Evolutionary conservation across 306 rosid genomes (phyloP), one percentile per base, ranked within the genome.

Genomic region (Acmispon strigosus): DNA sequence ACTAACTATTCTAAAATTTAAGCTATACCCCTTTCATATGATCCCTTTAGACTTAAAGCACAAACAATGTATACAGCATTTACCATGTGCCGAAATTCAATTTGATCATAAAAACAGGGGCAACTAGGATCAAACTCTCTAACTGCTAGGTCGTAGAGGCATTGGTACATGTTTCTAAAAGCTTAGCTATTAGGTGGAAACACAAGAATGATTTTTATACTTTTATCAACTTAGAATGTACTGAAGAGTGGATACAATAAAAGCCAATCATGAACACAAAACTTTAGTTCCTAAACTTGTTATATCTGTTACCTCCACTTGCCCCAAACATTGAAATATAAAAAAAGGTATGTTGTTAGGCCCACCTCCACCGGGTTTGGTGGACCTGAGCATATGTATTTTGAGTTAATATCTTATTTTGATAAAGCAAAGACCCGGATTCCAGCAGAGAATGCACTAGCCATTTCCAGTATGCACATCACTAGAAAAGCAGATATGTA

Each of bases 401-500:
- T 9, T 65, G 51, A 13, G 52, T 42, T 44, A 63, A 41, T 27
- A 69, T 78, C 36, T 7, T 9, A 58, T 49, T 66, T 45, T 15
- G 6, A 20, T 47, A 53, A 51, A 63, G 20, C 49, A 49, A 48
- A 60, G 39, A 13, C 58, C 29, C 14, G 62, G 53, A 62, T 32
- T 59, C 63, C 67, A 43, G 14, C 78, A 17, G 68, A 68, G 36
- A 62, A 50, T 16, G 10, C 55, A 70, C 56, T 10, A 63, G 45
- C 14, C 32, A 16, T 10, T 65, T 53, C 47, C 68, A 52, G 8
- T 45, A 52, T 52, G 45, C 11, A 47, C 66, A 56, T 62, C 61
- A 17, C 59, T n/a, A 61, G 63, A 22, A 68, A 75, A 70, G 68
- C 69, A 70, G 66, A 36, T 66, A 66, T 27, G 59, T 16, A 58